A percentile compares a stretch with the other conserved stretches of the same genome.
Evolutionary conservation across 257 asterid species (phyloP).

Genomic region (Solanum paucissectum): DNA sequence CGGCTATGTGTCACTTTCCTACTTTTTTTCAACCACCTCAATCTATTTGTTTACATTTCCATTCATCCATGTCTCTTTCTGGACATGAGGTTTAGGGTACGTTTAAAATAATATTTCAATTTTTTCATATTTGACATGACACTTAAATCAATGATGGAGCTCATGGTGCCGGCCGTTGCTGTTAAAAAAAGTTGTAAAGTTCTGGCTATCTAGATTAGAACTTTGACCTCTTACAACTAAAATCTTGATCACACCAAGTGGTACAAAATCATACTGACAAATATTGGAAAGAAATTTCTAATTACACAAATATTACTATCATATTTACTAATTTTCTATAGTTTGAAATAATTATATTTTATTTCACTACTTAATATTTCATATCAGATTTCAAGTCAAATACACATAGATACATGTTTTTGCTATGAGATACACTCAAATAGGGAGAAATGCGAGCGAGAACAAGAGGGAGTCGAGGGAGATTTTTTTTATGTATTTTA

Average conservation of each 20-base stretch:
- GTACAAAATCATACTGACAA: not conserved
- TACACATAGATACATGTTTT: not conserved
- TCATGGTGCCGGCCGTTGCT: not conserved
- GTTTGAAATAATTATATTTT: not conserved
- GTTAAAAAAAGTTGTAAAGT: not conserved
- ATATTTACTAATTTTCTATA: too few species aligned
- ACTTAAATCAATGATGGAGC: not conserved
- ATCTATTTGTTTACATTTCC: not conserved
- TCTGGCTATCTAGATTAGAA: not conserved
- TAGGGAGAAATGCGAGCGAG: not conserved
- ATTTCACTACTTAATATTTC: too few species aligned
- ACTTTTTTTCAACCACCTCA: not conserved
- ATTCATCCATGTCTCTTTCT: not conserved
- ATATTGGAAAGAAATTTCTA: not conserved
- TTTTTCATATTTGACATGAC: not conserved
- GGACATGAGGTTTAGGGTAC: not conserved
- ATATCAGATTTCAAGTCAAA: too few species aligned
- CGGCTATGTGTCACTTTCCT: not conserved
- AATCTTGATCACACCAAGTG: not conserved
- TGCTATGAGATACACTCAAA: not conserved
- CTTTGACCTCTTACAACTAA: not conserved
- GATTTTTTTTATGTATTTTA: too few species aligned
- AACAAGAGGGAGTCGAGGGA: not conserved
- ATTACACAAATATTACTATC: not conserved
- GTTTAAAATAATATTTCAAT: not conserved